Evolutionary conservation across 2,329 filamentous ascomycete species (phyloP).

Genomic region (Xylariales sp.): DNA sequence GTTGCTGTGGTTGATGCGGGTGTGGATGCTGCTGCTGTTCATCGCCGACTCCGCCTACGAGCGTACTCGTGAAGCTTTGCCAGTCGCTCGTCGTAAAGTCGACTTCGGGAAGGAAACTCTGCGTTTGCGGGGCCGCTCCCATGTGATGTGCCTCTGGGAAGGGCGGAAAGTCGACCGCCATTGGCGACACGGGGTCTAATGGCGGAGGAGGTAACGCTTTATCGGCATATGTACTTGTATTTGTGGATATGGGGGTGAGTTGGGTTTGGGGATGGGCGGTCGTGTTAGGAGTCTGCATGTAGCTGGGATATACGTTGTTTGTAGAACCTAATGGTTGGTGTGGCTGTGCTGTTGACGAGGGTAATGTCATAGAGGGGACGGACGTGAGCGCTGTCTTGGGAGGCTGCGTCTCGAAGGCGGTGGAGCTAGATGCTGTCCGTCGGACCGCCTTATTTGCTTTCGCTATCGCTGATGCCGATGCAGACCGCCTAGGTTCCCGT

Average conservation of each 20-base stretch:
- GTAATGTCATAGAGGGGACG: constrained; percentile 35
- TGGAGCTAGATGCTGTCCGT: constrained; percentile 32
- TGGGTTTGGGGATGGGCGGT: constrained; percentile 25
- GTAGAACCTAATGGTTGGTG: constrained; percentile 28
- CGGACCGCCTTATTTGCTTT: constrained; percentile 34
- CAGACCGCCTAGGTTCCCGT: constrained; percentile 43
- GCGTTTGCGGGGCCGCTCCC: constrained; percentile 17
- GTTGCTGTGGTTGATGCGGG: constrained; percentile 21
- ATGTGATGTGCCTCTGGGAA: constrained; percentile 34
- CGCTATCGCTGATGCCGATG: constrained; percentile 43
- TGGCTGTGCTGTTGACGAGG: constrained; percentile 27
- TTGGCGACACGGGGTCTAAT: constrained; percentile 45
- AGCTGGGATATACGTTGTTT: constrained; percentile 26
- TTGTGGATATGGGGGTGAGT: constrained; percentile 30
- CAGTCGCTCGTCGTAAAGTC: constrained; percentile 46
- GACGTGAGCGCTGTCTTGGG: constrained; percentile 15
- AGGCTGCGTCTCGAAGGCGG: constrained; percentile 33
- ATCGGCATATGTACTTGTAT: constrained; percentile 40
- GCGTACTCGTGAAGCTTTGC: constrained; percentile 47
- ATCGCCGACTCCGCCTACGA: constrained; percentile 35
- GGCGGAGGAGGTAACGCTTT: constrained; percentile 47
- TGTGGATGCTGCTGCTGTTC: constrained; percentile 24
- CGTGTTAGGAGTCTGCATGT: constrained; percentile 27
- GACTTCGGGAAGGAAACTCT: constrained; percentile 41
- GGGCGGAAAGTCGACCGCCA: constrained; percentile 44